Conservation (phyloP, 2,329 filamentous ascomycete genomes). For the Penicillium griseofulvum region DNA sequence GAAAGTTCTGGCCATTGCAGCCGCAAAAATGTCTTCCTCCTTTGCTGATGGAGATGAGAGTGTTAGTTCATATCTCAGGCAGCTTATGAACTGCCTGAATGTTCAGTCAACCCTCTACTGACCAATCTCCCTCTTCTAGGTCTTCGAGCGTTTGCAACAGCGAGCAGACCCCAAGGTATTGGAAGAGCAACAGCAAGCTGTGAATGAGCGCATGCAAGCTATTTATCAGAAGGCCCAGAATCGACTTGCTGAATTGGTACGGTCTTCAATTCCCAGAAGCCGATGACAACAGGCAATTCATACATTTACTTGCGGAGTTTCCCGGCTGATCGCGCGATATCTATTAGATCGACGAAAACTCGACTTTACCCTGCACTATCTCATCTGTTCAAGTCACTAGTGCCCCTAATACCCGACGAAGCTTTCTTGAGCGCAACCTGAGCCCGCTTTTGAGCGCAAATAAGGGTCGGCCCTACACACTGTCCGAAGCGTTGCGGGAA, state of each 20-base stretch:
- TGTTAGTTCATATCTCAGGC: slow-evolving; percentile 22
- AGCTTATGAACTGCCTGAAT: not conserved
- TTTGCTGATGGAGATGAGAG: slow-evolving; percentile 44
- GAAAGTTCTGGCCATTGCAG: slow-evolving; percentile 32
- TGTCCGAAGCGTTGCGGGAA: slow-evolving; percentile 73
- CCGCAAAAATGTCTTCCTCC: slow-evolving; percentile 45
- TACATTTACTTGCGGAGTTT: slow-evolving; percentile 5
- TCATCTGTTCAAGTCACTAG: slow-evolving; percentile 81
- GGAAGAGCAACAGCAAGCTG: slow-evolving; percentile 59
- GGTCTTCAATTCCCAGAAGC: slow-evolving; percentile 16
- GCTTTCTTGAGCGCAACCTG: slow-evolving; percentile 80
- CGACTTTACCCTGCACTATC: slow-evolving; percentile 81
- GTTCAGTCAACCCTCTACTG: slow-evolving; percentile 5
- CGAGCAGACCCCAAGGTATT: slow-evolving; percentile 58
- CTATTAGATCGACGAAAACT: slow-evolving; percentile 71
- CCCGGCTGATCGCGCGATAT: slow-evolving; percentile 11
- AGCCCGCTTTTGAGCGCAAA: slow-evolving; percentile 71
- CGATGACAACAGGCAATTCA: not conserved
- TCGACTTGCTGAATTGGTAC: slow-evolving; percentile 64
- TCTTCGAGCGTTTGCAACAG: slow-evolving; percentile 43
- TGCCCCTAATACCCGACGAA: slow-evolving; percentile 75
- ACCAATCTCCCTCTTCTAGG: slow-evolving; percentile 23
- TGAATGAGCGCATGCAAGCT: slow-evolving; percentile 57
- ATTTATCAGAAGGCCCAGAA: slow-evolving; percentile 63
- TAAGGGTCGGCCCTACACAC: slow-evolving; percentile 66